These are phyloP conservation scores for Aleurites moluccanus DNA, from an alignment of 441 rosid species.

Conservation along the genomic window DNA sequence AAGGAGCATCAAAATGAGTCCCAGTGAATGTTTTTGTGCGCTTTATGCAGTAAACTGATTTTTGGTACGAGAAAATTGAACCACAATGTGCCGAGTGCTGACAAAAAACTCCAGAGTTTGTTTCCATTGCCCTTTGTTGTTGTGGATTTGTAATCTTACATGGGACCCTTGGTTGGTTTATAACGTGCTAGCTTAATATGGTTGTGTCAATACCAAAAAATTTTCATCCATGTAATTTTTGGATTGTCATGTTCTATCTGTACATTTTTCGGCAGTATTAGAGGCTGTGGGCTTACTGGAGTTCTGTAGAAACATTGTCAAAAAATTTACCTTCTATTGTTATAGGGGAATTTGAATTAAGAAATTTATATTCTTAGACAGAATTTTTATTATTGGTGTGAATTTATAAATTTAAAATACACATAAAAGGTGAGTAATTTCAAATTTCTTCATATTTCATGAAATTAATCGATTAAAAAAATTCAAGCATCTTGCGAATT, in stretches of 20 bases:
- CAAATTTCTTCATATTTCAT: too few species aligned
- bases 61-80: neutral
- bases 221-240: neutral
- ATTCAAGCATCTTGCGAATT: too few species aligned
- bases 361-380: too few species aligned
- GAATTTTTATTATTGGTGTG: too few species aligned
- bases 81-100: neutral
- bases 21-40: neutral
- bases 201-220: neutral
- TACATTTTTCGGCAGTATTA: too few species aligned
- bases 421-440: too few species aligned
- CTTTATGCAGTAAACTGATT: neutral
- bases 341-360: too few species aligned
- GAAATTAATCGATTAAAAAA: too few species aligned
- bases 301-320: too few species aligned
- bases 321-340: too few species aligned
- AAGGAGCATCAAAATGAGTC: constrained; percentile 58
- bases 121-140: neutral
- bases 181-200: neutral
- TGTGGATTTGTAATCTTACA: neutral
- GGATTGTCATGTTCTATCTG: neutral
- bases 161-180: neutral
- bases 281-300: too few species aligned
- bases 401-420: too few species aligned
- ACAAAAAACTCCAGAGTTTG: neutral